Conservation (phyloP, 169 alveolate genomes). For the Plasmodium vinckei region DNA sequence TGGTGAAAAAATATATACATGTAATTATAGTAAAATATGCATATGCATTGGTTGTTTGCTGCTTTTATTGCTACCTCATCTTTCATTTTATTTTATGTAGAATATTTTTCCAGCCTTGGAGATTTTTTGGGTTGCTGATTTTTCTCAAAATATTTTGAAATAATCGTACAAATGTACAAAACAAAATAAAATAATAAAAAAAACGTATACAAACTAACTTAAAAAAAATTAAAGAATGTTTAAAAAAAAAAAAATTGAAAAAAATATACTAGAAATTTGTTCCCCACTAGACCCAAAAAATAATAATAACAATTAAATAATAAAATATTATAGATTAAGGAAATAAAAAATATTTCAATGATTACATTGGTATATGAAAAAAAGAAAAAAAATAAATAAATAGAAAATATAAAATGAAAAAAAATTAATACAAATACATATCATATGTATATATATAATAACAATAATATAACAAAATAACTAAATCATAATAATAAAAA, state of each 20-base stretch:
- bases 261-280: background rate
- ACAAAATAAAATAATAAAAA: background rate
- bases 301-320: background rate
- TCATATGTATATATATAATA: background rate
- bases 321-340: background rate
- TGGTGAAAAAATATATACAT: background rate
- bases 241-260: no score
- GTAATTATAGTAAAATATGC: background rate
- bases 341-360: constrained; percentile 12
- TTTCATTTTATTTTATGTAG: constrained; percentile 34
- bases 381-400: background rate
- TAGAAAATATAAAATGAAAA: background rate
- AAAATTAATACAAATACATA: background rate
- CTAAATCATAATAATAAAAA: no score
- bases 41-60: background rate
- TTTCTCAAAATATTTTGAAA: background rate
- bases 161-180: constrained; percentile 1
- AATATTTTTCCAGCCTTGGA: background rate
- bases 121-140: background rate
- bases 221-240: background rate
- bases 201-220: background rate
- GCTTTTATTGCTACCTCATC: constrained; percentile 50
- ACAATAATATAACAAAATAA: background rate
- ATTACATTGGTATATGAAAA: background rate
- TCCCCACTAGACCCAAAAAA: background rate